phyloP scores from a whole-genome alignment of 768 basidiomycete species.

The Auriculariales sp. region DNA sequence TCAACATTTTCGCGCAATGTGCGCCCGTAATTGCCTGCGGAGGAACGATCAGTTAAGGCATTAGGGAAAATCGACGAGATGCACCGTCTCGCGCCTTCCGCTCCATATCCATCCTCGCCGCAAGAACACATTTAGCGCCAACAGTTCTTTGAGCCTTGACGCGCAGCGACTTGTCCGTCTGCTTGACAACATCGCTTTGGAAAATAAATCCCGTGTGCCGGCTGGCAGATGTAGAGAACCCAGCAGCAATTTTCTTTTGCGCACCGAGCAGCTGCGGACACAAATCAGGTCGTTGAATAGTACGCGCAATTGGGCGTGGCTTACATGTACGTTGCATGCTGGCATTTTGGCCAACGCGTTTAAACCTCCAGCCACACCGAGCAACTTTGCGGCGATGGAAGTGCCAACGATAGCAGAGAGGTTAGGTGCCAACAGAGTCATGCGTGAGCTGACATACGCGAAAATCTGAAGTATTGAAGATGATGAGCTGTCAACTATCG shows the following conservation, averaged over 20 bases:
- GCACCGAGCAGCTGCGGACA: constrained; percentile 72
- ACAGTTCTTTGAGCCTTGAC: constrained; percentile 87
- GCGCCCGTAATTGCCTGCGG: constrained; percentile 62
- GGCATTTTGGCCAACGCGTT: constrained; percentile 87
- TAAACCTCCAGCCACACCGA: constrained; percentile 93
- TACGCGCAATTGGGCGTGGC: constrained; percentile 17
- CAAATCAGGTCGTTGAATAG: neutral
- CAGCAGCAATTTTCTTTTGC: constrained; percentile 81
- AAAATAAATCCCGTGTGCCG: constrained; percentile 95
- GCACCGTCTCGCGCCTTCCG: constrained; percentile 68
- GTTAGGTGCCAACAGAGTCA: constrained; percentile 97
- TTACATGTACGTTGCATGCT: constrained; percentile 86
- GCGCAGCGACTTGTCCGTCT: constrained; percentile 79
- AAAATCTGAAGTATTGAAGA: constrained; percentile 50
- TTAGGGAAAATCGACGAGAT: neutral
- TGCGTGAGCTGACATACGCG: constrained; percentile 97
- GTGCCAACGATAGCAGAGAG: constrained; percentile 97
- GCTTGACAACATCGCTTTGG: constrained; percentile 78
- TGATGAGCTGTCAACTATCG: neutral
- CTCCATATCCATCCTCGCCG: constrained; percentile 90
- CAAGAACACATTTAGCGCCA: constrained; percentile 80
- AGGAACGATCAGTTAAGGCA: neutral
- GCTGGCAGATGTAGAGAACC: constrained; percentile 77
- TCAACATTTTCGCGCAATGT: constrained; percentile 78
- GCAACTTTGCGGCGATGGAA: constrained; percentile 92